These are phyloP conservation scores for Dianthus caryophyllus DNA, from an alignment of 148 eudicot genomes.

Conservation along the genomic window DNA sequence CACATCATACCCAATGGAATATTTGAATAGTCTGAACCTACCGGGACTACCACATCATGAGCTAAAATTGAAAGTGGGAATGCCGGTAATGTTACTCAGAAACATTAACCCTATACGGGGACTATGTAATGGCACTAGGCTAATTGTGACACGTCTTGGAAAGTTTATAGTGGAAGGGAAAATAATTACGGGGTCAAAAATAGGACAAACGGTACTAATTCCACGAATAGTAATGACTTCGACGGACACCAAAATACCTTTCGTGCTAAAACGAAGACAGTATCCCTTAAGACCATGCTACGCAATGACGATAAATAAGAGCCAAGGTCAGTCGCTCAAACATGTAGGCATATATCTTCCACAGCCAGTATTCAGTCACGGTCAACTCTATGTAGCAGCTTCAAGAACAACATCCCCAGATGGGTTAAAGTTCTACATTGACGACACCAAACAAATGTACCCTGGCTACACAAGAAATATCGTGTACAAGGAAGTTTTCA, in stretches of 20 bases:
- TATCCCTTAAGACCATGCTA: slow-evolving; percentile 9
- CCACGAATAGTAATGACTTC: too few species aligned
- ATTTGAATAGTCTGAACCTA: background rate
- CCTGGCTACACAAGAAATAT: too few species aligned
- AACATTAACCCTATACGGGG: slow-evolving; percentile 19
- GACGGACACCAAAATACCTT: background rate
- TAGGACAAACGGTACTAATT: background rate
- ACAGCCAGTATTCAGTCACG: too few species aligned
- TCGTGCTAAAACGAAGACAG: slow-evolving; percentile 3
- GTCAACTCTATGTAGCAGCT: too few species aligned
- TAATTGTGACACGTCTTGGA: background rate
- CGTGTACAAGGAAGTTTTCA: too few species aligned
- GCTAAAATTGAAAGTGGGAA: background rate
- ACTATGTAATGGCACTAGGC: slow-evolving; percentile 1
- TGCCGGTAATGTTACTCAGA: slow-evolving; percentile 7
- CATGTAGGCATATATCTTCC: too few species aligned
- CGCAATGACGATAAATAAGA: background rate
- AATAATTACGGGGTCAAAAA: background rate
- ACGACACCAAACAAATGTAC: too few species aligned
- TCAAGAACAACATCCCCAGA: too few species aligned
- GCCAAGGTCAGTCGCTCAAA: too few species aligned
- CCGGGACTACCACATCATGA: slow-evolving; percentile 8
- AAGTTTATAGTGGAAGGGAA: background rate
- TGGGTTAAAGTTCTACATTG: too few species aligned
- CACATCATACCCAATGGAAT: background rate